Percentiles rank a stretch among this genome's conserved stretches.
These are phyloP conservation scores for Kitagawia praeruptora DNA, from an alignment of 129 eudicot genomes.

Conservation along the genomic window DNA sequence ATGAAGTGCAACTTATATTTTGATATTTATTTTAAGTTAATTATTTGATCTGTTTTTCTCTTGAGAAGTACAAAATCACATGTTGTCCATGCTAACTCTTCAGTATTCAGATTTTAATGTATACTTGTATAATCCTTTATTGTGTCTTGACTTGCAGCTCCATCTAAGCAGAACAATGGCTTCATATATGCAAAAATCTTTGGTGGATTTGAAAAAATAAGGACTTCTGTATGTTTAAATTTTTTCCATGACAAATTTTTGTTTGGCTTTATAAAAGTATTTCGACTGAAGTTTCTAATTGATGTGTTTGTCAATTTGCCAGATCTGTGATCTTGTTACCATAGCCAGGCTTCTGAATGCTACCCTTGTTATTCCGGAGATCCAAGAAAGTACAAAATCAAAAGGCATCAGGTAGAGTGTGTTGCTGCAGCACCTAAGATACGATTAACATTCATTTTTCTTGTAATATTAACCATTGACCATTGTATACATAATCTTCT, in stretches of 20 bases:
- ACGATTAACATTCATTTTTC: slow-evolving; percentile 9
- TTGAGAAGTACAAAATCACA: not conserved
- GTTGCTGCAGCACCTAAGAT: slow-evolving; percentile 8
- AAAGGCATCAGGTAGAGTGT: slow-evolving; percentile 74
- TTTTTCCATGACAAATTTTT: not conserved
- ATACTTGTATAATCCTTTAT: slow-evolving; percentile 2
- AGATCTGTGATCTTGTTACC: slow-evolving; percentile 93
- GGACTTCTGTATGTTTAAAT: slow-evolving; percentile 59
- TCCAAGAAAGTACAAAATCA: slow-evolving; percentile 69
- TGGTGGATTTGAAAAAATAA: slow-evolving; percentile 92
- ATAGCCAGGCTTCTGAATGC: slow-evolving; percentile 94
- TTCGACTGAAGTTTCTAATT: slow-evolving; percentile 23
- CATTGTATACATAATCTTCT: not conserved
- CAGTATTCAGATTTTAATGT: not conserved
- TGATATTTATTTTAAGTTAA: not conserved
- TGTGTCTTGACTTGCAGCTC: slow-evolving; percentile 44
- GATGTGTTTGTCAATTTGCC: slow-evolving; percentile 35
- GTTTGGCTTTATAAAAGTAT: slow-evolving; percentile 3
- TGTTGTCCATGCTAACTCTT: not conserved
- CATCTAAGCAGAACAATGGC: slow-evolving; percentile 54
- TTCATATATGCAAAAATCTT: slow-evolving; percentile 81
- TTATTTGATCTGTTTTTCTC: slow-evolving; percentile 14
- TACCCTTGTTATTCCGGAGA: slow-evolving; percentile 91
- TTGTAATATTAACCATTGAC: not conserved
- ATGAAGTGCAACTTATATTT: not conserved